Evolutionary conservation across 805 yeast species (phyloP).

Genomic region (Barnettozyma sp.): DNA sequence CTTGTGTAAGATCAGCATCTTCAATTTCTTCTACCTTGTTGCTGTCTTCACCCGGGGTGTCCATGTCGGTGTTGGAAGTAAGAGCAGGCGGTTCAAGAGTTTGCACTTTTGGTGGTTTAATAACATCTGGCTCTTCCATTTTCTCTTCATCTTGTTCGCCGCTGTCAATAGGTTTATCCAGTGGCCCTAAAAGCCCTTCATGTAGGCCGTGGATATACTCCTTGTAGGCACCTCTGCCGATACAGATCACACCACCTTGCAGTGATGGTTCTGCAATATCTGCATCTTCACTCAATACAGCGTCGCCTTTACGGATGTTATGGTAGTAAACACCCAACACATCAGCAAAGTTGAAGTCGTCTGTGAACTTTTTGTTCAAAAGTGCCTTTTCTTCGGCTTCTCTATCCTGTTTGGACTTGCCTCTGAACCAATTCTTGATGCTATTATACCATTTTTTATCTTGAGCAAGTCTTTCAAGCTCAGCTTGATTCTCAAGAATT

Average conservation of each 20-base stretch:
- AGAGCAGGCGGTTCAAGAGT: no score
- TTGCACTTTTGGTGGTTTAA: constrained; percentile 7
- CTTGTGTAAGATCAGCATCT: neutral
- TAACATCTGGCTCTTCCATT: constrained; percentile 7
- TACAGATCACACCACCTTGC: constrained; percentile 82
- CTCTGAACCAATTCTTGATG: constrained; percentile 9
- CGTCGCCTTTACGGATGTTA: constrained; percentile 22
- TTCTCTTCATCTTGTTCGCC: constrained; percentile 13
- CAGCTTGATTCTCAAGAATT: constrained; percentile 26
- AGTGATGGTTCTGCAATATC: constrained; percentile 34
- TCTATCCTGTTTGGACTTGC: constrained; percentile 6
- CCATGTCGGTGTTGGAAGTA: no score
- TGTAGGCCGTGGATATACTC: constrained; percentile 88
- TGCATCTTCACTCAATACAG: constrained; percentile 39
- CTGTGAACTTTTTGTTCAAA: constrained; percentile 22
- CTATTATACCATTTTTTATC: constrained; percentile 18
- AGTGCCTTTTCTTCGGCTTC: constrained; percentile 17
- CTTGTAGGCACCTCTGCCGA: constrained; percentile 94
- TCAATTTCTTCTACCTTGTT: constrained; percentile 11
- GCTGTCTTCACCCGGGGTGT: constrained; percentile 10
- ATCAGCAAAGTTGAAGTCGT: constrained; percentile 34
- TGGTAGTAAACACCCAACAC: constrained; percentile 53
- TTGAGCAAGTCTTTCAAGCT: constrained; percentile 15
- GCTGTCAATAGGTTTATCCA: constrained; percentile 43
- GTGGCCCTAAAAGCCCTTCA: constrained; percentile 91